Conservation (phyloP, 441 rosid genomes). For the Brassica balearica region DNA sequence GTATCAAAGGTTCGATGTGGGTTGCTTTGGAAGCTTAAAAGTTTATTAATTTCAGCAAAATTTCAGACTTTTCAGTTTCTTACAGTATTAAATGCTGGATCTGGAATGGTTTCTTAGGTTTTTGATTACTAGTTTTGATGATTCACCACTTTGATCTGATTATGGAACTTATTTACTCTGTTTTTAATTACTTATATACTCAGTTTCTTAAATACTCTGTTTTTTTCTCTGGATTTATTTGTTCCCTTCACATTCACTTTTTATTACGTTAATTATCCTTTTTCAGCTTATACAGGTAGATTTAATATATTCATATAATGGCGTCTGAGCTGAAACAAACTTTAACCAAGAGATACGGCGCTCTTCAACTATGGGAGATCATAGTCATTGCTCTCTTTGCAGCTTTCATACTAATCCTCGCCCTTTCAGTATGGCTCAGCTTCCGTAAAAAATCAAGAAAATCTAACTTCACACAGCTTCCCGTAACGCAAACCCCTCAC, state of each 20-base stretch:
- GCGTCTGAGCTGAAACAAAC: constrained; percentile 64
- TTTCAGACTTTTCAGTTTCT: constrained; percentile 39
- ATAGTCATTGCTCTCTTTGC: constrained; percentile 69
- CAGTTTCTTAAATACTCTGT: not conserved
- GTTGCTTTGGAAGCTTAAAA: constrained; percentile 34
- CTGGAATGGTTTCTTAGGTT: constrained; percentile 16
- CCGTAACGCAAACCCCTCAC: constrained; percentile 51
- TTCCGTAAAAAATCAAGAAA: constrained; percentile 73
- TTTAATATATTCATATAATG: constrained; percentile 44
- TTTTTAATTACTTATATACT: not conserved
- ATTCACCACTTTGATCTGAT: constrained; percentile 13
- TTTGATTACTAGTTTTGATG: not conserved
- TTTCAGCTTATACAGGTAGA: constrained; percentile 50
- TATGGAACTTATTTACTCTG: constrained; percentile 21
- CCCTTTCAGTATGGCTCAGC: constrained; percentile 73
- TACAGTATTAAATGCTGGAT: constrained; percentile 2
- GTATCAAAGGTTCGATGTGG: constrained; percentile 31
- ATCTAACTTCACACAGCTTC: constrained; percentile 46
- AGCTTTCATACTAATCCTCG: constrained; percentile 63
- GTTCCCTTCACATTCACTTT: not conserved
- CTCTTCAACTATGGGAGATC: constrained; percentile 79
- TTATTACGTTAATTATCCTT: constrained; percentile 15
- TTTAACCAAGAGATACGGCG: constrained; percentile 63
- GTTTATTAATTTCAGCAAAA: constrained; percentile 39
- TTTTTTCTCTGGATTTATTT: not conserved